phyloP scores from a whole-genome alignment of 176 grass and related monocot genomes.

The Typha latifolia region DNA sequence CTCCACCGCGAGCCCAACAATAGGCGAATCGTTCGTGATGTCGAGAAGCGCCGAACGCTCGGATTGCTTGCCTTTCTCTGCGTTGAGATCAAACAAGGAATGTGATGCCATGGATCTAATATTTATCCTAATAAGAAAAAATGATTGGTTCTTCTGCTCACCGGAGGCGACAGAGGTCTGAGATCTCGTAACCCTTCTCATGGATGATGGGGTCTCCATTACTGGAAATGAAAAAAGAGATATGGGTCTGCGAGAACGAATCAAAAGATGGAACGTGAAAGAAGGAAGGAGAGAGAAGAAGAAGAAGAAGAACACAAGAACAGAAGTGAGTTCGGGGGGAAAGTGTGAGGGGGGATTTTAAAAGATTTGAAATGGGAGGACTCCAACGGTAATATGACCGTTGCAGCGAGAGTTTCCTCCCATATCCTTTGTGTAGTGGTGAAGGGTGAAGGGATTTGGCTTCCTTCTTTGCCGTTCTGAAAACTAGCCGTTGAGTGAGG shows the following conservation, averaged over 20 bases:
- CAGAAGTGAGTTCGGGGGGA: neutral
- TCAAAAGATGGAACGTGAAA: neutral
- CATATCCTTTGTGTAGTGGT: neutral
- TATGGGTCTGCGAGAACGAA: neutral
- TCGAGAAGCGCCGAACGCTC: conserved; percentile 51
- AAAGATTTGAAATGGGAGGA: conserved; percentile 3
- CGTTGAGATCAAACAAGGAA: neutral
- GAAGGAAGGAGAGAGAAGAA: neutral
- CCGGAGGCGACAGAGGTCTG: conserved; percentile 21
- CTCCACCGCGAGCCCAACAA: conserved; percentile 54
- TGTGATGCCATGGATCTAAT: too few species aligned
- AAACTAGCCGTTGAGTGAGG: conserved; percentile 3
- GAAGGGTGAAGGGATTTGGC: too few species aligned
- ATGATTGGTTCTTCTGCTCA: too few species aligned
- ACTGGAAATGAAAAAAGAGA: neutral
- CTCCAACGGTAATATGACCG: conserved; percentile 43
- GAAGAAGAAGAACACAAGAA: neutral
- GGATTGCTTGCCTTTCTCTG: conserved; percentile 26
- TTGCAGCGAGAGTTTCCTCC: conserved; percentile 6
- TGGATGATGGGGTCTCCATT: conserved; percentile 62
- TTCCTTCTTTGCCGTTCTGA: neutral
- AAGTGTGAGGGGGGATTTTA: neutral
- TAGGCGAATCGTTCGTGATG: conserved; percentile 93
- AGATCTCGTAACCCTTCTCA: conserved; percentile 40
- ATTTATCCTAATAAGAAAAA: too few species aligned